Base-by-base conservation (phyloP, 352 stramenopile species). In the Thalassiosira mediterranea region DNA sequence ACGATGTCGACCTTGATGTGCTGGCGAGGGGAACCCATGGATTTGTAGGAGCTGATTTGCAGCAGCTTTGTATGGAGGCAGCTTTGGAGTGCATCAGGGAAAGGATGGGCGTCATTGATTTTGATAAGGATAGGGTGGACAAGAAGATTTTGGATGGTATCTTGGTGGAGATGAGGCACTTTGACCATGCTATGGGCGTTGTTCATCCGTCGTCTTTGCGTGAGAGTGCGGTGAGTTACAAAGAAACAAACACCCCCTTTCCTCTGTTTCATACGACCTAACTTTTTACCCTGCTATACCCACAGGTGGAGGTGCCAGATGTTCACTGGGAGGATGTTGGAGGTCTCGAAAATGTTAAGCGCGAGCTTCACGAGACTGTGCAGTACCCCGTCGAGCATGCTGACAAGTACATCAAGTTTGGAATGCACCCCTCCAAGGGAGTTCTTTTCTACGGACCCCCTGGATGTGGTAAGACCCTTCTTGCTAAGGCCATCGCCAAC, bases 401-500 rank as follows among this genome's bases (percentile, higher is more conserved):
- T 0, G 94, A 98, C 52, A 96, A 97, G 51, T 99, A 98, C 68
- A 89, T 96, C 42, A 95, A 97, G 46, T 98, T 99, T 87, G 96
- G 96, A 56, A 98, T 99, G 83, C 92, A 91, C 2, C 94, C 96
- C 1, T 96, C 96, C 2, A 97, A 98, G 69, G 97, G 97, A 40
- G 96, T 98, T 3, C 87, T 99, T 15, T 95, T 99, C 31, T 99
- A 99, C 67, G 97, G 97, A 0, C 97, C 97, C 23, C 96, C 97
- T 1, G 97, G 97, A n/a, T 99, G 96, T 82, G 97, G 95, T 62
- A 99, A 99, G 83, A 99, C 97, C 3, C 77, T 99, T 28, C 90
- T 98, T 23, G 97, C 97, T 17, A 99, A 99, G 79, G 97, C 97
- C 13, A 91, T 99, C 44, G 97, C 97, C 1, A 98, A 97, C 15